Base-by-base conservation (phyloP, 2,329 filamentous ascomycete species). In the Ambrosiella xylebori region DNA sequence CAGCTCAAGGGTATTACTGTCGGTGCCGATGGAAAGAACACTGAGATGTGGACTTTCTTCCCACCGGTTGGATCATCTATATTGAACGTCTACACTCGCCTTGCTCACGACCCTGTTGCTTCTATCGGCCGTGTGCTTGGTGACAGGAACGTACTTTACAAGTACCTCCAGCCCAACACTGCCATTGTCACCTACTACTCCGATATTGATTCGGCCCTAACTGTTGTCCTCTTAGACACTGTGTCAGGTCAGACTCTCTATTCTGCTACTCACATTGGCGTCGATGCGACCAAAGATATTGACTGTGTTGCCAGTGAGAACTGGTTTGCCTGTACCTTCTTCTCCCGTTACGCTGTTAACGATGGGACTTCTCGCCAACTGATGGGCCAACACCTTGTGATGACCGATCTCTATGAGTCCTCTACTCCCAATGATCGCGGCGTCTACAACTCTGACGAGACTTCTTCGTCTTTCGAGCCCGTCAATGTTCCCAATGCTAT, bases 71-170 rank as follows among this genome's bases (percentile, higher is more conserved):
- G 80, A 9, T 80, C 94, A 67, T 80, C 75, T 60, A 81, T 97
- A 57, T 73, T 84, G 6, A 73, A 77, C 50, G 75, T 93, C 44
- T 83, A 82, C 1, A 76, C 82, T 15, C 79, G 84, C 53, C 82
- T 88, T 8, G 67, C 78, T 1, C 85, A 91, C 63, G 90, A 98
- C 64, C 88, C 88, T 0, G 83, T 97, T 53, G 91, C 93, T 2
- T 97, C 93, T 0, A 95, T 98, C 64, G 93, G 93, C 8, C 88
- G 88, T 60, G 93, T 97, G 1, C 79, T 98, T 19, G 90, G 89
- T 35, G 86, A 98, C 66, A 81, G 93, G 49, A 84, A 83, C n/a
- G 93, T 98, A 53, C 79, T 91, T 62, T 98, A 98, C 80, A 98
- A 98, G 72, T 97, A 97, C 68, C 73, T 98, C 45, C 95, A 94